These are phyloP conservation scores for Yarrowia sp. DNA, from an alignment of 805 yeast genomes.

Conservation along the genomic window DNA sequence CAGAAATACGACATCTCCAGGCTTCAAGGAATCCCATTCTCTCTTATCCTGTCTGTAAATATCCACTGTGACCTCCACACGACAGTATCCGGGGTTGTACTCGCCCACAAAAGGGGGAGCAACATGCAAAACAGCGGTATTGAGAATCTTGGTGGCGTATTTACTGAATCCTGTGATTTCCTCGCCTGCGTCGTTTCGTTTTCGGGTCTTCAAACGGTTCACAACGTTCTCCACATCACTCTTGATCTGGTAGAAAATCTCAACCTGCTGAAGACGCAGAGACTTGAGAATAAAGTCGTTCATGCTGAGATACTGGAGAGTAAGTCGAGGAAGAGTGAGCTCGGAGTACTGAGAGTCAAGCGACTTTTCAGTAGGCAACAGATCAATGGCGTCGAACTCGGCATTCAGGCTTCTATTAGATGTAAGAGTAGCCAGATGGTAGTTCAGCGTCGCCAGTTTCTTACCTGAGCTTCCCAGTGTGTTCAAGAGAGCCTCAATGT, in stretches of 20 bases:
- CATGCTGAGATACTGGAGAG: conserved; percentile 47
- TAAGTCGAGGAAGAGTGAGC: conserved; percentile 44
- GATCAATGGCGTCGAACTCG: conserved; percentile 22
- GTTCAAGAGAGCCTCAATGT: conserved; percentile 15
- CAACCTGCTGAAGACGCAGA: conserved; percentile 43
- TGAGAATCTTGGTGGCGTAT: conserved; percentile 44
- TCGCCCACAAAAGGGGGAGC: conserved; percentile 46
- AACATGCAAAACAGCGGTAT: conserved; percentile 44
- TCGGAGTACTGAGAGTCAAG: conserved; percentile 38
- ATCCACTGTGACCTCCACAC: conserved; percentile 45
- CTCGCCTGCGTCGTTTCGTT: conserved; percentile 18
- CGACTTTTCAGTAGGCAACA: conserved; percentile 38
- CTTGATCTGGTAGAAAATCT: conserved; percentile 43
- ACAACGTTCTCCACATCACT: conserved; percentile 44
- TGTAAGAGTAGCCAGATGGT: conserved; percentile 10
- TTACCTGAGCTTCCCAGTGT: conserved; percentile 25
- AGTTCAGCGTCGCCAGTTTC: conserved; percentile 14
- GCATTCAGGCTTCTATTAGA: conserved; percentile 26
- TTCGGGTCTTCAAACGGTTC: conserved; percentile 42
- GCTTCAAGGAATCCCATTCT: conserved; percentile 47
- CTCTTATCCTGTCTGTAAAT: conserved; percentile 41
- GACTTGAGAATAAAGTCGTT: conserved; percentile 48
- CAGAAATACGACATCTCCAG: conserved; percentile 46
- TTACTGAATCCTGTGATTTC: conserved; percentile 29
- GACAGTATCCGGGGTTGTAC: conserved; percentile 44